Percentiles rank a stretch among this genome's conserved stretches.
These are phyloP conservation scores for Alternaria brassicicola DNA, from an alignment of 2,329 filamentous ascomycete genomes.

Conservation along the genomic window DNA sequence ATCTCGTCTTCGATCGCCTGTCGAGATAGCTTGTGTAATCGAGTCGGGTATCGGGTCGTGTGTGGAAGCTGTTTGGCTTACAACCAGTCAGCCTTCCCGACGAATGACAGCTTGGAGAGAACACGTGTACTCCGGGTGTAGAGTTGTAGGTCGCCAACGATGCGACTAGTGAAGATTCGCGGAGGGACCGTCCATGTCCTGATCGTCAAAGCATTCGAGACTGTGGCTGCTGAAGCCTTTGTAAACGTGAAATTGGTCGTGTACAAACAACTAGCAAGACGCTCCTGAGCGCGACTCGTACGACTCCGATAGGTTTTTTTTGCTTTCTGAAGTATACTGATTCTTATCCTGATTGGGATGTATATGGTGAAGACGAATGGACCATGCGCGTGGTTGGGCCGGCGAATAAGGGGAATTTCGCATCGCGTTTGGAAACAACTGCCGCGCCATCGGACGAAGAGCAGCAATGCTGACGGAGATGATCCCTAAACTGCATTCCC, in stretches of 20 bases:
- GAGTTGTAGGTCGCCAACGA: background rate
- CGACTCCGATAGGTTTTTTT: background rate
- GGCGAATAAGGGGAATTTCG: conserved; percentile 4
- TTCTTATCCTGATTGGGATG: background rate
- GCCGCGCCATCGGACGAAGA: conserved; percentile 30
- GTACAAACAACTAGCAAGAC: background rate
- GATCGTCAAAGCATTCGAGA: background rate
- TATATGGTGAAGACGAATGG: conserved; percentile 1
- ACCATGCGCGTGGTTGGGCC: background rate
- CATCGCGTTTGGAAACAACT: conserved; percentile 24
- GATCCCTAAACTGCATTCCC: conserved; percentile 40
- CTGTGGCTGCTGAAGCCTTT: background rate
- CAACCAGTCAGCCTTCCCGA: background rate
- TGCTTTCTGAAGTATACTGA: background rate
- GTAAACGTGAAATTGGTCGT: background rate
- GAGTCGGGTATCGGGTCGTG: background rate
- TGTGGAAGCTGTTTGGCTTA: background rate
- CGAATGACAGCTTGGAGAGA: background rate
- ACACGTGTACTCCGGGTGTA: background rate
- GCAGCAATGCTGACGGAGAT: conserved; percentile 37
- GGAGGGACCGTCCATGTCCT: background rate
- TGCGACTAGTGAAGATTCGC: background rate
- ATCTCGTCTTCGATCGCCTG: background rate
- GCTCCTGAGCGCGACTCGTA: background rate
- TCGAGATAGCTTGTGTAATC: background rate